Evolutionary conservation across 257 asterid species (phyloP).

Genomic region (Scutellaria galericulata): DNA sequence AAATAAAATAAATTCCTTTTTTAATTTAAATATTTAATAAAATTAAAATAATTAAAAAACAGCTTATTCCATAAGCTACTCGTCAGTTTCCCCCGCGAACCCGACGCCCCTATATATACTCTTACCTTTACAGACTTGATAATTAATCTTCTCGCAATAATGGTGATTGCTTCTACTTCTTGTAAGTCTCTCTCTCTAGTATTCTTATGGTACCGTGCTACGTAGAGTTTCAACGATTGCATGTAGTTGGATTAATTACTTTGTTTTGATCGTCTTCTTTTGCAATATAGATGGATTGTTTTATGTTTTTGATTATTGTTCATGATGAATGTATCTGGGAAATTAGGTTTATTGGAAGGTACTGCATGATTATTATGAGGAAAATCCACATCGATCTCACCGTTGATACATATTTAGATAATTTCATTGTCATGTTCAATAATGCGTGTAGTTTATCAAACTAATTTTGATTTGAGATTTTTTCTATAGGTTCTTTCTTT

Average conservation of each 20-base stretch:
- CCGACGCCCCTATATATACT: background rate
- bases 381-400: too few species aligned
- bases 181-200: slow-evolving; percentile 4
- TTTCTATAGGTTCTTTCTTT: too few species aligned
- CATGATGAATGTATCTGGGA: background rate
- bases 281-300: background rate
- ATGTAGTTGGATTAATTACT: background rate
- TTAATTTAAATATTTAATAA: too few species aligned
- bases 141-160: background rate
- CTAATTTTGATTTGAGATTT: too few species aligned
- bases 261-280: background rate
- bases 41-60: background rate
- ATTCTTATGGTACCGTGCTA: too few species aligned
- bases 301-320: background rate
- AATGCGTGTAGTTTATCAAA: too few species aligned
- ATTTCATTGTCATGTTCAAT: too few species aligned
- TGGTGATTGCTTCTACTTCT: slow-evolving; percentile 10
- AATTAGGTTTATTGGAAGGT: background rate
- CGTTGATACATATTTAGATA: too few species aligned
- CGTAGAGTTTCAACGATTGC: background rate
- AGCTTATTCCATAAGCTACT: slow-evolving; percentile 36
- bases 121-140: too few species aligned
- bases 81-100: too few species aligned
- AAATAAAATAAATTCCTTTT: too few species aligned
- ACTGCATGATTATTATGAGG: background rate